Evolutionary conservation across 331 rosid genomes (phyloP).

Genomic region (Saraca asoca): DNA sequence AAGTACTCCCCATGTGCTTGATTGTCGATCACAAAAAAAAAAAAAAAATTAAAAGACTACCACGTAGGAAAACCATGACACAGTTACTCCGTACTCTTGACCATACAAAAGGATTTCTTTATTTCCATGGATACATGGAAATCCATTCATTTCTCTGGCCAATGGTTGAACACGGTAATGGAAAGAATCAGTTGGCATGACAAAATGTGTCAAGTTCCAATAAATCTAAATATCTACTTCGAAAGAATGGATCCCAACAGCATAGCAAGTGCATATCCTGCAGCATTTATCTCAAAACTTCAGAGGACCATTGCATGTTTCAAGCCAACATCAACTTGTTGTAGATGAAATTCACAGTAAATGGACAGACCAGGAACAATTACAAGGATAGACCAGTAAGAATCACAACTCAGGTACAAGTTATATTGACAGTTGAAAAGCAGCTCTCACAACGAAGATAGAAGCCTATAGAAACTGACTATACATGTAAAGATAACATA

Average conservation of each 20-base stretch:
- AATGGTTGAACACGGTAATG: conserved; percentile 34
- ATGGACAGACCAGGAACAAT: conserved; percentile 30
- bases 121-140: conserved; percentile 8
- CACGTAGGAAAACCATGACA: conserved; percentile 20
- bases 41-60: conserved; percentile 1
- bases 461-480: conserved; percentile 20
- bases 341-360: conserved; percentile 30
- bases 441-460: conserved; percentile 37
- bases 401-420: conserved; percentile 35
- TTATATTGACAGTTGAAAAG: conserved; percentile 35
- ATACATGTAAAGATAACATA: conserved; percentile 29
- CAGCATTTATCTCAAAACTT: conserved; percentile 33
- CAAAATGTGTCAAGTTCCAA: conserved; percentile 32
- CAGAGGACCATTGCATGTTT: conserved; percentile 18
- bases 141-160: conserved; percentile 35
- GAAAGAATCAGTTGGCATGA: conserved; percentile 34
- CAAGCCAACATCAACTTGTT: conserved; percentile 30
- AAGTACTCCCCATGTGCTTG: conserved; percentile 28
- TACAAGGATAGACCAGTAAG: conserved; percentile 31
- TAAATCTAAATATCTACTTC: conserved; percentile 10
- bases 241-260: conserved; percentile 5
- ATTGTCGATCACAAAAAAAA: conserved; percentile 4
- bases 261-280: conserved; percentile 28
- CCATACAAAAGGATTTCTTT: conserved; percentile 1
- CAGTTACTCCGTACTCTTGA: conserved; percentile 30